Conservation (phyloP, 2,329 filamentous ascomycete genomes). For the Talaromyces sp. region DNA sequence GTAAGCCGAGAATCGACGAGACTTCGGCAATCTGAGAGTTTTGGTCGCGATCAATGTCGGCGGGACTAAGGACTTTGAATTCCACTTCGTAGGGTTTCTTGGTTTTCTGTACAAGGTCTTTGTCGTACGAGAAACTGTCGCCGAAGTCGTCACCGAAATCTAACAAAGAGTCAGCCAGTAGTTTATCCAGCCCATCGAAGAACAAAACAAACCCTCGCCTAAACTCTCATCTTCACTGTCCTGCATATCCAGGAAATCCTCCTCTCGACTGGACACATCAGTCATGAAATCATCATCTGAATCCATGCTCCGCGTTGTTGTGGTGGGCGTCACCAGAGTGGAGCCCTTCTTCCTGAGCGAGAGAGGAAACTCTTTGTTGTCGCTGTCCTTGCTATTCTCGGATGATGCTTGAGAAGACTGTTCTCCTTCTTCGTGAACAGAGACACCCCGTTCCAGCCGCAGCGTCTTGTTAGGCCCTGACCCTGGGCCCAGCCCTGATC, state of each 20-base stretch:
- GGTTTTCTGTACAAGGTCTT: constrained; percentile 69
- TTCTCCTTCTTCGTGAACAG: constrained; percentile 15
- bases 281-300: constrained; percentile 95
- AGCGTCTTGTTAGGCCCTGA: constrained; percentile 26
- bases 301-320: constrained; percentile 68
- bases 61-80: constrained; percentile 75
- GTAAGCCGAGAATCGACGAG: constrained; percentile 83
- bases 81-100: constrained; percentile 79
- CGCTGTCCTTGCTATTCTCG: background rate
- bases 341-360: constrained; percentile 29
- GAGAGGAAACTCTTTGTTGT: constrained; percentile 18
- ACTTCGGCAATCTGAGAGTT: constrained; percentile 84
- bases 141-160: constrained; percentile 61
- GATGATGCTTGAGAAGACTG: background rate
- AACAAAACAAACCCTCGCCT: constrained; percentile 37
- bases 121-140: constrained; percentile 64
- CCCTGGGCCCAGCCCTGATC: constrained; percentile 26
- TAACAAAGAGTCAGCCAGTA: constrained; percentile 21
- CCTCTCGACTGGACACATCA: constrained; percentile 68
- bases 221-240: constrained; percentile 69
- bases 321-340: constrained; percentile 43
- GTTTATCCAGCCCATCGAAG: background rate
- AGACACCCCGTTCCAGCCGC: constrained; percentile 27
- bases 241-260: constrained; percentile 63
- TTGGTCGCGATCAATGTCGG: constrained; percentile 81